A percentile compares a stretch with the other conserved stretches of the same genome.
Conservation (phyloP, 495 filamentous ascomycete species). For the Hypoxylon intermedium region DNA sequence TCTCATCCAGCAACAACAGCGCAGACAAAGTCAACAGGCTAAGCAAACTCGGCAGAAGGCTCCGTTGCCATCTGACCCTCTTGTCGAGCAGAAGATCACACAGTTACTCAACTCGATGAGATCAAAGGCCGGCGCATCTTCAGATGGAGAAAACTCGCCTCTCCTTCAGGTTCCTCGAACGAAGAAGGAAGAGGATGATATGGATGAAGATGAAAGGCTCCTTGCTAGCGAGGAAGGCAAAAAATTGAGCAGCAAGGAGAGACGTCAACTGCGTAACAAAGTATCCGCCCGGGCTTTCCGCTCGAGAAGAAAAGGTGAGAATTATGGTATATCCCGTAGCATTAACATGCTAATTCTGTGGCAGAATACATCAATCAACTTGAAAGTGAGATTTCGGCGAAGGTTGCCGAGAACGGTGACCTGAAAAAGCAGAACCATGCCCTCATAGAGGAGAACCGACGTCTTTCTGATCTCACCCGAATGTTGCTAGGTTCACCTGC, state of each 20-base stretch:
- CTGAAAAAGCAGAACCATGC: conserved; percentile 73
- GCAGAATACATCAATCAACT: conserved; percentile 93
- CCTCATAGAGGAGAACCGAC: conserved; percentile 79
- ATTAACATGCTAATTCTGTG: conserved; percentile 55
- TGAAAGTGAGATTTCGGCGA: conserved; percentile 79
- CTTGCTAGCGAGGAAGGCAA: conserved; percentile 96
- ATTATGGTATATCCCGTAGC: not conserved
- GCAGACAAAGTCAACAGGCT: conserved; percentile 45
- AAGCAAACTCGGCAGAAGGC: conserved; percentile 54
- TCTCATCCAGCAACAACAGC: conserved; percentile 64
- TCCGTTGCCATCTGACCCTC: conserved; percentile 64
- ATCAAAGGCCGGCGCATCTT: conserved; percentile 60
- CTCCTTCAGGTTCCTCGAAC: conserved; percentile 63
- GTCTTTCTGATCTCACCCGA: conserved; percentile 76
- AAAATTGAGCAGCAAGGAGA: conserved; percentile 92
- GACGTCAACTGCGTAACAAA: conserved; percentile 94
- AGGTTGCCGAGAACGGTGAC: conserved; percentile 74
- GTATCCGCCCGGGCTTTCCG: conserved; percentile 97
- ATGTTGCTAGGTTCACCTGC: conserved; percentile 86
- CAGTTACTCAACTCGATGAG: conserved; percentile 85
- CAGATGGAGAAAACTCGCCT: conserved; percentile 55
- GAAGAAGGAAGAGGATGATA: conserved; percentile 91
- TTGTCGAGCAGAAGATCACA: conserved; percentile 85
- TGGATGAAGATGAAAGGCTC: conserved; percentile 96
- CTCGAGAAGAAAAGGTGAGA: conserved; percentile 90